Percentiles rank a stretch among this genome's conserved stretches.
phyloP scores from a whole-genome alignment of 2,329 filamentous ascomycete species.

The Diplodia seriata region DNA sequence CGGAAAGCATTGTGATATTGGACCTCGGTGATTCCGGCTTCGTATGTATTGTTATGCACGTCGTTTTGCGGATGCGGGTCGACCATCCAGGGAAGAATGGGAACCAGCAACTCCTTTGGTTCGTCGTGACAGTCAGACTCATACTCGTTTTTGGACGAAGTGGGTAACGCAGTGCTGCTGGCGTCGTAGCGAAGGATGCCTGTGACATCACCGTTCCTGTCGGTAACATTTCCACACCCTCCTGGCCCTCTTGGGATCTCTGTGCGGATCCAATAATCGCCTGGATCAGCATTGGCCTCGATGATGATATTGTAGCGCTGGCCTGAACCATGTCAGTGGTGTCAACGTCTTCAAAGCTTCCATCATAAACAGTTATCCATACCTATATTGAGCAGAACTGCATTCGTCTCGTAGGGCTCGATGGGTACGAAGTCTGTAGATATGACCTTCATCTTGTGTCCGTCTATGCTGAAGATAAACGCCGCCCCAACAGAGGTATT shows the following conservation, averaged over 20 bases:
- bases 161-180: constrained; percentile 33
- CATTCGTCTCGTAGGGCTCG: constrained; percentile 45
- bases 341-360: background rate
- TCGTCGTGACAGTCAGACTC: constrained; percentile 41
- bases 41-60: constrained; percentile 36
- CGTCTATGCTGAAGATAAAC: constrained; percentile 50
- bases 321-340: background rate
- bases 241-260: constrained; percentile 33
- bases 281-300: constrained; percentile 45
- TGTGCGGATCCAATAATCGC: constrained; percentile 42
- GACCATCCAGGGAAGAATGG: constrained; percentile 41
- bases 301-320: constrained; percentile 58
- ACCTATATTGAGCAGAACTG: constrained; percentile 35
- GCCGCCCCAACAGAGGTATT: constrained; percentile 50
- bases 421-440: constrained; percentile 47
- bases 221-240: constrained; percentile 41
- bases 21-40: constrained; percentile 34
- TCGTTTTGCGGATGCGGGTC: constrained; percentile 36
- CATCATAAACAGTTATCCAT: background rate
- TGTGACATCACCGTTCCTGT: constrained; percentile 37
- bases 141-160: constrained; percentile 34
- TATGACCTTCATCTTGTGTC: constrained; percentile 48
- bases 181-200: constrained; percentile 39
- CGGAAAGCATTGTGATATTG: constrained; percentile 32
- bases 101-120: constrained; percentile 37